Conservation (phyloP, 768 basidiomycete species). For the Rubroboletus pulcherrimus region DNA sequence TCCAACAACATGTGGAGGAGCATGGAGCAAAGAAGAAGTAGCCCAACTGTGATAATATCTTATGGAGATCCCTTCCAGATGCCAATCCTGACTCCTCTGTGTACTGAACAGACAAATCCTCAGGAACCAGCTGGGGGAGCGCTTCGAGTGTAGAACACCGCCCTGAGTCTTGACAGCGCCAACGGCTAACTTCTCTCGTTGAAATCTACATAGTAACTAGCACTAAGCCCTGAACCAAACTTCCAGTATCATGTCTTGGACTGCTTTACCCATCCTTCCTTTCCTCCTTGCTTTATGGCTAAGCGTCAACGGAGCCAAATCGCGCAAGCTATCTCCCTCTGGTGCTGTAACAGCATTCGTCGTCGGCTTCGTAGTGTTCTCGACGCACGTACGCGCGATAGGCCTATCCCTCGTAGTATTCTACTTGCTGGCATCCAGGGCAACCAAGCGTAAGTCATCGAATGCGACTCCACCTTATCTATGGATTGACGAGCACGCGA, state of each 20-base stretch:
- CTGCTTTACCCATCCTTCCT: constrained; percentile 38
- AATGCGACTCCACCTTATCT: neutral
- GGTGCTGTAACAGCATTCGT: constrained; percentile 76
- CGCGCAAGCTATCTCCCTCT: constrained; percentile 68
- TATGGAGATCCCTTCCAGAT: too few relatives aligned
- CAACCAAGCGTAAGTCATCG: constrained; percentile 66
- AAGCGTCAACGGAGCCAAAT: constrained; percentile 65
- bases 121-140: too few relatives aligned
- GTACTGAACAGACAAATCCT: too few relatives aligned
- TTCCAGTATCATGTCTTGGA: constrained; percentile 13
- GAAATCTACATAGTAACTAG: neutral
- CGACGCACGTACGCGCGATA: constrained; percentile 61
- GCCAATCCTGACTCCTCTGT: too few relatives aligned
- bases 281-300: constrained; percentile 50
- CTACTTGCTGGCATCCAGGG: constrained; percentile 76
- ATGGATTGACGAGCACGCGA: neutral
- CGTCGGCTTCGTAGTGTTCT: constrained; percentile 71
- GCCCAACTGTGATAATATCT: too few relatives aligned
- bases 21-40: too few relatives aligned
- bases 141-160: too few relatives aligned
- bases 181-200: neutral
- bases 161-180: too few relatives aligned
- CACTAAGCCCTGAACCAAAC: neutral
- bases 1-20: too few relatives aligned
- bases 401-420: constrained; percentile 68